Evolutionary conservation across 257 asterid species (phyloP), one percentile per base, ranked within the genome.

Genomic region (Solanum clarkiae): DNA sequence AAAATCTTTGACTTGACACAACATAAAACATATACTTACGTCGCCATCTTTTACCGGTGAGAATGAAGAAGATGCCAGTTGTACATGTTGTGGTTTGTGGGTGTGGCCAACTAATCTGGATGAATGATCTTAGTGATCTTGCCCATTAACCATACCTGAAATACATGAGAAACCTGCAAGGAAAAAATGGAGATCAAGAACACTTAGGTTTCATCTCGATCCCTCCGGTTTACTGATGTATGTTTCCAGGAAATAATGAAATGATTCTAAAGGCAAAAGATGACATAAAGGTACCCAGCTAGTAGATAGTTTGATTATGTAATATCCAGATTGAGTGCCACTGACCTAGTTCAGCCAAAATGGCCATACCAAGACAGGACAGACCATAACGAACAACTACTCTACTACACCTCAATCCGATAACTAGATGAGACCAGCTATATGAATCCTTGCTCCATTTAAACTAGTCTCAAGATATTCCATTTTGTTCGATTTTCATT

Each of bases 101-200:
- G 49, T 10, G 2, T 79, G 16, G 53, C 81, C 13, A 84, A 85
- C 49, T 82, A 88, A 32, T 86, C 82, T 22, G 86, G 16, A 45
- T 54, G 54, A 70, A 70, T 47, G 26, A 77, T 26, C 56, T 5
- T 45, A 7, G 65, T 80, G 51, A 80, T 40, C 85, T 75, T 20
- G 84, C 44, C 84, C 66, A 85, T 91, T 86, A 94, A 88, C 94
- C 91, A 82, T 92, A 90, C 86, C 90, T 49, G 87, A 88, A 91
- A 79, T 91, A 90, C 95, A 93, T 88, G 80, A 95, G 93, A 85
- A 90, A 70, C 98, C 98, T 95, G 94, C 94, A 89, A 85, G 85
- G 57, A 70, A 22, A 63, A 20, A 77, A 51, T 14, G 26, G 6
- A 53, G 24, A 53, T 53, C 53, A 77, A 26, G 11, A 16, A 16